A percentile compares a stretch with the other conserved stretches of the same genome.
These are phyloP conservation scores for Microcyclosporella mali DNA, from an alignment of 2,329 filamentous ascomycete species.

Conservation along the genomic window DNA sequence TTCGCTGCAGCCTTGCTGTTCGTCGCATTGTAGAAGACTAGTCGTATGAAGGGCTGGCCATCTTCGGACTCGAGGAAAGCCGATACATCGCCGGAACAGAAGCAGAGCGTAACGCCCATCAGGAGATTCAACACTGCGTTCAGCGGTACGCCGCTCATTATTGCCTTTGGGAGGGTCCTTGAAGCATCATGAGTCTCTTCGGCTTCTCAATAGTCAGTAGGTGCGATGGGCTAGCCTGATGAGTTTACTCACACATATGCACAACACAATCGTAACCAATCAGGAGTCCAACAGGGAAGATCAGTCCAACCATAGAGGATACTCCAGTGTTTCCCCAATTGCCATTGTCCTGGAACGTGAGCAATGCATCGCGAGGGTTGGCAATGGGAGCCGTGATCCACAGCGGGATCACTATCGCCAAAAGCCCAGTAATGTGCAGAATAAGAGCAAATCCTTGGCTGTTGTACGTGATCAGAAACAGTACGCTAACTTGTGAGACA, in stretches of 20 bases:
- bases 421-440: slow-evolving; percentile 48
- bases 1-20: slow-evolving; percentile 28
- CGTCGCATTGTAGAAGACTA: slow-evolving; percentile 34
- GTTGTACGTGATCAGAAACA: too few species aligned
- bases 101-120: slow-evolving; percentile 30
- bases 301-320: slow-evolving; percentile 39
- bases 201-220: background rate
- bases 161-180: slow-evolving; percentile 19
- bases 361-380: slow-evolving; percentile 41
- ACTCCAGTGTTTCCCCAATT: slow-evolving; percentile 38
- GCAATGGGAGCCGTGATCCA: slow-evolving; percentile 38
- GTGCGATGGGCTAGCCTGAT: too few species aligned
- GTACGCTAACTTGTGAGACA: too few species aligned
- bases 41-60: slow-evolving; percentile 26
- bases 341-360: slow-evolving; percentile 43
- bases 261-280: slow-evolving; percentile 23
- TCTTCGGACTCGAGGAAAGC: slow-evolving; percentile 18
- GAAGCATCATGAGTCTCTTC: slow-evolving; percentile 26
- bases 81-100: slow-evolving; percentile 31
- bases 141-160: slow-evolving; percentile 16
- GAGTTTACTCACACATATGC: slow-evolving; percentile 18
- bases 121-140: slow-evolving; percentile 21
- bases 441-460: slow-evolving; percentile 45
- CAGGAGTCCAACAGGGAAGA: slow-evolving; percentile 19
- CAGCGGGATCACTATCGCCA: slow-evolving; percentile 46